Percentiles rank a stretch among this genome's conserved stretches.
Evolutionary conservation across 2,329 filamentous ascomycete species (phyloP).

Genomic region (Penicillium sp.): DNA sequence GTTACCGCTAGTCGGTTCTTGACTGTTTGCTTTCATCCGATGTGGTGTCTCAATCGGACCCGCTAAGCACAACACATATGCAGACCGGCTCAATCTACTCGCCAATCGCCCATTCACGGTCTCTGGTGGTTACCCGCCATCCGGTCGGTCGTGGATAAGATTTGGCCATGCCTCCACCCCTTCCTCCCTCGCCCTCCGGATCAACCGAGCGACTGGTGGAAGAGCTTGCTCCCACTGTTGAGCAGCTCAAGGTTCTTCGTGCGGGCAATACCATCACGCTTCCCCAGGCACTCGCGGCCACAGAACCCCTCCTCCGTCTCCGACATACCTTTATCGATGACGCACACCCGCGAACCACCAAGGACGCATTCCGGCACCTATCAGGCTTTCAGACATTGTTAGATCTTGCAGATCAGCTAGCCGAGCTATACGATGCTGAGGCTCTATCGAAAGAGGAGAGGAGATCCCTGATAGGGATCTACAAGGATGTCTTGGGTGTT

Average conservation of each 20-base stretch:
- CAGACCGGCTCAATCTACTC: constrained; percentile 29
- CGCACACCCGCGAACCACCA: constrained; percentile 48
- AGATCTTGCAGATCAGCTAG: constrained; percentile 62
- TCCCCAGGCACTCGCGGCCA: constrained; percentile 41
- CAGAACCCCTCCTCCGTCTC: constrained; percentile 58
- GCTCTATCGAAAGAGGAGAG: constrained; percentile 57
- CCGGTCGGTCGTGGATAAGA: constrained; percentile 32
- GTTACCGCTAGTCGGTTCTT: neutral
- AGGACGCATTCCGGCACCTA: constrained; percentile 78
- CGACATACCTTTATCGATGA: constrained; percentile 59
- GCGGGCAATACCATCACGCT: constrained; percentile 27
- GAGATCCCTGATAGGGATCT: constrained; percentile 62
- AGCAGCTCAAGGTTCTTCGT: constrained; percentile 34
- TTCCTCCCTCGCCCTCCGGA: constrained; percentile 27
- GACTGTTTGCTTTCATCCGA: neutral
- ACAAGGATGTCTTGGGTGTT: constrained; percentile 54
- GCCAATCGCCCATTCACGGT: constrained; percentile 31
- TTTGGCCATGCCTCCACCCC: constrained; percentile 29
- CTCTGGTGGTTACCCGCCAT: constrained; percentile 32
- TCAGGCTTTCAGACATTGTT: constrained; percentile 72
- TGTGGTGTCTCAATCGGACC: constrained; percentile 12
- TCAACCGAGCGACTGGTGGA: constrained; percentile 34
- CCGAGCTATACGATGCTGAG: constrained; percentile 66
- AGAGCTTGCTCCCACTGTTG: constrained; percentile 37
- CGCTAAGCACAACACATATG: constrained; percentile 28